Evolutionary conservation across 257 asterid genomes (phyloP).

Genomic region (Ophiorrhiza pumila): DNA sequence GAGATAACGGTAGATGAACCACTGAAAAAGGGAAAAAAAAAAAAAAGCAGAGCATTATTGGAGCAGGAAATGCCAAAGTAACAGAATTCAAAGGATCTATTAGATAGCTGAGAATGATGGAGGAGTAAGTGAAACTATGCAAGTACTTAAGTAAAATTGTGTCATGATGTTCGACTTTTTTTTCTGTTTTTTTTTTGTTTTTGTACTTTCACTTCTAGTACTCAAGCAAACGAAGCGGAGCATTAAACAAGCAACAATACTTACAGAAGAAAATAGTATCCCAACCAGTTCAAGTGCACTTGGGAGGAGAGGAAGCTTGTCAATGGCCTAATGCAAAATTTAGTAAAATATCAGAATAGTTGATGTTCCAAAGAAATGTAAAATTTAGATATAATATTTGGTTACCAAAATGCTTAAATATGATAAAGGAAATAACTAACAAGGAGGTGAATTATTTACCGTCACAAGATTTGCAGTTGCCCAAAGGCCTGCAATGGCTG

Average conservation of each 20-base stretch:
- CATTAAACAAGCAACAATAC: slow-evolving; percentile 19
- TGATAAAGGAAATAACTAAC: neutral
- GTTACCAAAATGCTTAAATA: neutral
- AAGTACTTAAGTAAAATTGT: neutral
- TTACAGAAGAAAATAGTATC: slow-evolving; percentile 72
- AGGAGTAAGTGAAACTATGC: neutral
- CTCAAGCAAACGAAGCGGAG: slow-evolving; percentile 4
- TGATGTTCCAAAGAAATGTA: slow-evolving; percentile 5
- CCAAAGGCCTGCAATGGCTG: slow-evolving; percentile 80
- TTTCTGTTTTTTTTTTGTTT: neutral
- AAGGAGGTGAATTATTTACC: slow-evolving; percentile 37
- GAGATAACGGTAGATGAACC: slow-evolving; percentile 89
- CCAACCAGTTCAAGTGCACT: slow-evolving; percentile 73
- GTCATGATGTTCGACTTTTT: neutral
- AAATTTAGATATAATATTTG: neutral
- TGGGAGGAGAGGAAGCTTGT: slow-evolving; percentile 74
- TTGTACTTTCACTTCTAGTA: neutral
- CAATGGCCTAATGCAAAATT: slow-evolving; percentile 52
- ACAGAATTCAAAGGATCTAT: neutral
- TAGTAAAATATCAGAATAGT: slow-evolving; percentile 19
- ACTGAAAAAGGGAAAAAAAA: slow-evolving; percentile 46
- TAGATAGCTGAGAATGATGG: neutral
- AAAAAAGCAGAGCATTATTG: slow-evolving; percentile 19
- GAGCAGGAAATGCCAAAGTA: slow-evolving; percentile 7
- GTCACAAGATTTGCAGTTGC: slow-evolving; percentile 57